These are phyloP conservation scores for Myxozyma lipomycoides DNA, from an alignment of 805 yeast species.

Conservation along the genomic window DNA sequence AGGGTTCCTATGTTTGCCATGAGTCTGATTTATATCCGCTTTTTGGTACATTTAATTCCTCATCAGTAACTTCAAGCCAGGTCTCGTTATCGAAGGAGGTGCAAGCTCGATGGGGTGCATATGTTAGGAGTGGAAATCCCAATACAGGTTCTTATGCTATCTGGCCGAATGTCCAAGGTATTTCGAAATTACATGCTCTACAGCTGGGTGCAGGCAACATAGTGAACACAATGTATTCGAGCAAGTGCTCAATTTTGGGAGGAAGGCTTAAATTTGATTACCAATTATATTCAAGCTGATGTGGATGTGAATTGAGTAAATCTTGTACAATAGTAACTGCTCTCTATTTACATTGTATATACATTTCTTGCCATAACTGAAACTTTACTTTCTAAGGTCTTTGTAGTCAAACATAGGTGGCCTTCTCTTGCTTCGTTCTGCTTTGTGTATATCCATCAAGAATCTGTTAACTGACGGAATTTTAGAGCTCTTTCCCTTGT, in stretches of 20 bases:
- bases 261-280: constrained; percentile 16
- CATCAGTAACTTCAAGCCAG: constrained; percentile 24
- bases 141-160: constrained; percentile 17
- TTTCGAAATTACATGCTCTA: constrained; percentile 5
- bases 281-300: constrained; percentile 15
- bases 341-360: not conserved
- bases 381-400: not conserved
- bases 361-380: not conserved
- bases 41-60: constrained; percentile 32
- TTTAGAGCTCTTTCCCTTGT: constrained; percentile 13
- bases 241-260: constrained; percentile 12
- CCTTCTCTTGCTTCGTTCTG: constrained; percentile 25
- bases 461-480: constrained; percentile 18
- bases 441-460: constrained; percentile 27
- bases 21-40: constrained; percentile 33
- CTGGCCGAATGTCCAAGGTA: constrained; percentile 26
- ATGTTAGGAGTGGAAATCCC: constrained; percentile 31
- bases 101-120: constrained; percentile 33
- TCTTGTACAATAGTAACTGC: not conserved
- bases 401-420: constrained; percentile 17
- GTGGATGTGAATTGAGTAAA: not conserved
- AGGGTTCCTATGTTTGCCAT: constrained; percentile 32
- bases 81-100: constrained; percentile 27
- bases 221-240: not conserved
- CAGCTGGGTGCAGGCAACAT: constrained; percentile 9